Conservation (phyloP, 176 grass and related monocot genomes). For the Panicum miliaceum region DNA sequence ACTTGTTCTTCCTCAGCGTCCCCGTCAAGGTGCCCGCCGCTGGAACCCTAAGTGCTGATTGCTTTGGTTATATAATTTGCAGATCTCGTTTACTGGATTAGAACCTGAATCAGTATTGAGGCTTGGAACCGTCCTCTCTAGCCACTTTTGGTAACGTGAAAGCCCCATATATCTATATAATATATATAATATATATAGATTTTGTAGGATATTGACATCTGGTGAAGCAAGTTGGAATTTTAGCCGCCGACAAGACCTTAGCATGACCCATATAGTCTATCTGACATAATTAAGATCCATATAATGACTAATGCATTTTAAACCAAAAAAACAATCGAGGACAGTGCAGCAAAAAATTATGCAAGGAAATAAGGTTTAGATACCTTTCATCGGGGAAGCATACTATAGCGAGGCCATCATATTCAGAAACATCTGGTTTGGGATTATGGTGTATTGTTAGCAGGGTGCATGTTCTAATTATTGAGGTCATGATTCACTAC, state of each 20-base stretch:
- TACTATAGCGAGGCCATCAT: background rate
- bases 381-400: background rate
- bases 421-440: background rate
- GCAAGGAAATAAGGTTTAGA: background rate
- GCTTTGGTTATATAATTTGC: background rate
- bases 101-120: background rate
- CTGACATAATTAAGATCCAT: background rate
- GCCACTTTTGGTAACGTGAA: too few relatives aligned
- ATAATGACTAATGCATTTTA: background rate
- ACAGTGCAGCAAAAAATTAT: background rate
- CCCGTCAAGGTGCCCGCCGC: slow-evolving; percentile 64
- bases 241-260: background rate
- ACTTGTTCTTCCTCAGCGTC: slow-evolving; percentile 64
- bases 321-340: background rate
- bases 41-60: slow-evolving; percentile 23
- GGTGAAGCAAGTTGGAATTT: background rate
- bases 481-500: background rate
- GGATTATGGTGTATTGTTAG: background rate
- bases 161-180: background rate
- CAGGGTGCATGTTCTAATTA: background rate
- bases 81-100: background rate
- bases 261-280: background rate
- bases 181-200: too few relatives aligned
- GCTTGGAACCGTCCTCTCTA: background rate
- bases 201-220: background rate